A percentile compares a stretch with the other conserved stretches of the same genome.
Evolutionary conservation across 306 rosid genomes (phyloP).

Genomic region (Fragaria vesca): DNA sequence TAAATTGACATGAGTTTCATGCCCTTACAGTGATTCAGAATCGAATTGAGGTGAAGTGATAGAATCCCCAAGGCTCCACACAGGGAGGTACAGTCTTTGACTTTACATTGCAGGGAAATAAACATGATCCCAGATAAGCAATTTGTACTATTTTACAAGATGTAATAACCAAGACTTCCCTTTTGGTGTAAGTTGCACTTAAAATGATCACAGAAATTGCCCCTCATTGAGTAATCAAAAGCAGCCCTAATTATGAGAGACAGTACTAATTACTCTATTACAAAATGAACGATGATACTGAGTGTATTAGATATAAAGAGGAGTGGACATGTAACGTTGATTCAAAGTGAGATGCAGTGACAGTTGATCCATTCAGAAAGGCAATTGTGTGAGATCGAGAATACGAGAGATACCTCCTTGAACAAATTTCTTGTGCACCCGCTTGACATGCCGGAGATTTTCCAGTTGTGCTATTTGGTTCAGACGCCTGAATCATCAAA

Average conservation of each 20-base stretch:
- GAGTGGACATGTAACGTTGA: background rate
- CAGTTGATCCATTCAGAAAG: background rate
- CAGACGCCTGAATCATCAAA: slow-evolving; percentile 44
- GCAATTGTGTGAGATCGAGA: background rate
- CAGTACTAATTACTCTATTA: background rate
- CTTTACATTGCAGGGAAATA: background rate
- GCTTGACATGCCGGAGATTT: slow-evolving; percentile 69
- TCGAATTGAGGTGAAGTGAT: background rate
- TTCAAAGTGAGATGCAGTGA: background rate
- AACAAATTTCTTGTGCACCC: slow-evolving; percentile 61
- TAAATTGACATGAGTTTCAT: background rate
- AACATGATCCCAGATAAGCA: background rate
- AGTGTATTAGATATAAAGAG: background rate
- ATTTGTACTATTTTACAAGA: background rate
- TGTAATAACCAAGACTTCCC: background rate
- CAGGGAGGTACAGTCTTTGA: background rate
- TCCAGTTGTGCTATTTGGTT: slow-evolving; percentile 68
- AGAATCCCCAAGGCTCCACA: background rate
- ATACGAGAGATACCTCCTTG: slow-evolving; percentile 44
- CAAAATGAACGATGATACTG: background rate
- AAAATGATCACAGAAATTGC: too few relatives aligned
- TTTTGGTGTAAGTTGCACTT: too few relatives aligned
- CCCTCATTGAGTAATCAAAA: background rate
- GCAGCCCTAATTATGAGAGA: background rate
- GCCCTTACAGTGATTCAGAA: background rate